These are phyloP conservation scores for Penicillium sp. DNA, from an alignment of 2,329 filamentous ascomycete species.

Conservation along the genomic window DNA sequence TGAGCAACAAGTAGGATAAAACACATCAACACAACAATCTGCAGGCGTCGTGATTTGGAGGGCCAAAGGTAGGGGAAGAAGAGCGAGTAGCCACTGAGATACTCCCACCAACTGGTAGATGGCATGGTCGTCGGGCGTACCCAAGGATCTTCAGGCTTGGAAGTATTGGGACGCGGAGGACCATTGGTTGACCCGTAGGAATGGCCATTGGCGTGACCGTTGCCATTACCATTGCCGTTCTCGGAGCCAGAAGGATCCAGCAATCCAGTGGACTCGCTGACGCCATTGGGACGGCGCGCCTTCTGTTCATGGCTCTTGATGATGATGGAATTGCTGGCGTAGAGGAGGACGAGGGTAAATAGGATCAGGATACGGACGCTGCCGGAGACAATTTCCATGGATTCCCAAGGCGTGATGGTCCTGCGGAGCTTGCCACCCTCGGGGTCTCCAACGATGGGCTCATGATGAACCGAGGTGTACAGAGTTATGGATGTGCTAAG, in stretches of 20 bases:
- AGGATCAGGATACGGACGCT: slow-evolving; percentile 68
- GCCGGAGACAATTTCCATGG: slow-evolving; percentile 53
- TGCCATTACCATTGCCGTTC: slow-evolving; percentile 46
- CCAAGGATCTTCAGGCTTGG: slow-evolving; percentile 66
- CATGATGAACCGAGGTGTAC: slow-evolving; percentile 66
- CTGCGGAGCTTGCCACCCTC: slow-evolving; percentile 42
- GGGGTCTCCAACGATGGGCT: slow-evolving; percentile 55
- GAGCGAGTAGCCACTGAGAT: slow-evolving; percentile 83
- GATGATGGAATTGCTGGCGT: slow-evolving; percentile 51
- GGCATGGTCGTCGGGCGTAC: slow-evolving; percentile 84
- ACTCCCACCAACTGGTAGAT: slow-evolving; percentile 93
- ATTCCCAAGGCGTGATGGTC: slow-evolving; percentile 44
- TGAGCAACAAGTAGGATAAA: slow-evolving; percentile 77
- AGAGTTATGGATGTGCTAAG: slow-evolving; percentile 66
- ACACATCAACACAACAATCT: slow-evolving; percentile 77
- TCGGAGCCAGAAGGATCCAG: slow-evolving; percentile 42
- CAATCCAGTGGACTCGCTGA: slow-evolving; percentile 44
- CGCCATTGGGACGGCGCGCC: slow-evolving; percentile 33
- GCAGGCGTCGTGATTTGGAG: slow-evolving; percentile 70
- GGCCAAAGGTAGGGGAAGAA: slow-evolving; percentile 99
- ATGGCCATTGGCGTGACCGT: slow-evolving; percentile 44
- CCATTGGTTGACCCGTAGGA: slow-evolving; percentile 52
- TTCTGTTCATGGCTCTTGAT: slow-evolving; percentile 43
- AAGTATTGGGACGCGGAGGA: slow-evolving; percentile 39
- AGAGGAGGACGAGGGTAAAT: slow-evolving; percentile 59